These are phyloP conservation scores for Kalmusia sp. DNA, from an alignment of 2,329 filamentous ascomycete species.

Conservation along the genomic window DNA sequence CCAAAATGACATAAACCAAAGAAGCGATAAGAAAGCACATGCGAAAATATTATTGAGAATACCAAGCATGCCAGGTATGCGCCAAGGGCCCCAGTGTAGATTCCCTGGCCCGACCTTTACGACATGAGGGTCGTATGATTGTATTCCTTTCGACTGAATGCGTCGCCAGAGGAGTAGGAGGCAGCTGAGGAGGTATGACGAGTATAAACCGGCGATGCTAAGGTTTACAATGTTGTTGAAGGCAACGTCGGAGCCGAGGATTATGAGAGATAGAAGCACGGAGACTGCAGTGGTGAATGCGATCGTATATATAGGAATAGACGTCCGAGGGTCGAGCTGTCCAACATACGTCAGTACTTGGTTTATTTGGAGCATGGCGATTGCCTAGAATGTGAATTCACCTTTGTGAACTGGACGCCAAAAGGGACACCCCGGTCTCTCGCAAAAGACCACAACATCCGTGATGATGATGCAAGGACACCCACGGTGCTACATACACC, in stretches of 20 bases:
- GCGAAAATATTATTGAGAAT: conserved; percentile 9
- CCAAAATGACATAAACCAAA: conserved; percentile 13
- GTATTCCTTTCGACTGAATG: background rate
- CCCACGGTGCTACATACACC: conserved; percentile 36
- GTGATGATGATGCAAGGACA: conserved; percentile 36
- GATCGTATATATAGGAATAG: background rate
- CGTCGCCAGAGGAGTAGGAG: conserved; percentile 15
- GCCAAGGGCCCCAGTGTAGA: conserved; percentile 15
- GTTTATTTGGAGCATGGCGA: no score
- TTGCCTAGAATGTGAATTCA: background rate
- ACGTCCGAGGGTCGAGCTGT: background rate
- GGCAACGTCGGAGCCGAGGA: conserved; percentile 11
- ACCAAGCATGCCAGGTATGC: conserved; percentile 5
- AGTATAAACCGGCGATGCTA: conserved; percentile 7
- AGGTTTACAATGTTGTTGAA: conserved; percentile 13
- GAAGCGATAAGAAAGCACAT: background rate
- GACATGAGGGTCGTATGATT: background rate
- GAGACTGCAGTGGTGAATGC: background rate
- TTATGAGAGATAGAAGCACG: conserved; percentile 13
- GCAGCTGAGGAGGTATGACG: conserved; percentile 14
- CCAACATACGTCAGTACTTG: background rate
- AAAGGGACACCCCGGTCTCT: conserved; percentile 42
- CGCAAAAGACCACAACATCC: conserved; percentile 46
- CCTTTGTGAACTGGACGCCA: background rate
- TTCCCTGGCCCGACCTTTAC: background rate